phyloP scores from a whole-genome alignment of 1,284 basidiomycete species.

The Rhodotorula mucilaginosa region DNA sequence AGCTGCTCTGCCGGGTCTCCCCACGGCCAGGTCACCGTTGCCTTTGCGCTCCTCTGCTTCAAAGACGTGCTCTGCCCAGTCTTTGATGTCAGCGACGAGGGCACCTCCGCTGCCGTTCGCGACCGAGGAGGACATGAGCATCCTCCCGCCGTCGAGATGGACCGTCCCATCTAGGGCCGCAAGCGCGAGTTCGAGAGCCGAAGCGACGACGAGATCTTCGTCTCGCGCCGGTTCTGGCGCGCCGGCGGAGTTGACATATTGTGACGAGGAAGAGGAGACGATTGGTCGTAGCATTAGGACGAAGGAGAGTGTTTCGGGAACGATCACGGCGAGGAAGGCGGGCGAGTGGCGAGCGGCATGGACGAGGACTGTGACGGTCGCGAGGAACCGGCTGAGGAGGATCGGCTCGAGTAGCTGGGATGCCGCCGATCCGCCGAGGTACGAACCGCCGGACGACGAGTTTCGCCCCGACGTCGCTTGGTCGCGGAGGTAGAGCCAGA shows the following conservation, averaged over 20 bases:
- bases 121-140: conserved; percentile 64
- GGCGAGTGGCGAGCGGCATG: conserved; percentile 75
- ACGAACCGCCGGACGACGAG: conserved; percentile 57
- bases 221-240: background rate
- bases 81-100: conserved; percentile 67
- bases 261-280: background rate
- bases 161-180: conserved; percentile 70
- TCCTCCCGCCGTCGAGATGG: conserved; percentile 71
- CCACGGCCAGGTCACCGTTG: conserved; percentile 59
- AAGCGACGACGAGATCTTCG: conserved; percentile 56
- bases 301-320: conserved; percentile 75
- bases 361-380: conserved; percentile 73
- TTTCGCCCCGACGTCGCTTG: conserved; percentile 63
- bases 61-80: conserved; percentile 77
- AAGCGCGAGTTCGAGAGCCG: conserved; percentile 72
- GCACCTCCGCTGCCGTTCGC: conserved; percentile 52
- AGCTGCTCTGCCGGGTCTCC: conserved; percentile 66
- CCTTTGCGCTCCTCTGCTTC: conserved; percentile 57
- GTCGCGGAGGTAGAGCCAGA: conserved; percentile 84
- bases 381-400: conserved; percentile 69
- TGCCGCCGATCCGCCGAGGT: conserved; percentile 48
- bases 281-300: conserved; percentile 65
- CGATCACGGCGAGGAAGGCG: conserved; percentile 73
- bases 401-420: conserved; percentile 74
- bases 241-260: background rate